Evolutionary conservation across 768 basidiomycete species (phyloP), one percentile per base, ranked within the genome.

Genomic region (Mycena albidolilacea): DNA sequence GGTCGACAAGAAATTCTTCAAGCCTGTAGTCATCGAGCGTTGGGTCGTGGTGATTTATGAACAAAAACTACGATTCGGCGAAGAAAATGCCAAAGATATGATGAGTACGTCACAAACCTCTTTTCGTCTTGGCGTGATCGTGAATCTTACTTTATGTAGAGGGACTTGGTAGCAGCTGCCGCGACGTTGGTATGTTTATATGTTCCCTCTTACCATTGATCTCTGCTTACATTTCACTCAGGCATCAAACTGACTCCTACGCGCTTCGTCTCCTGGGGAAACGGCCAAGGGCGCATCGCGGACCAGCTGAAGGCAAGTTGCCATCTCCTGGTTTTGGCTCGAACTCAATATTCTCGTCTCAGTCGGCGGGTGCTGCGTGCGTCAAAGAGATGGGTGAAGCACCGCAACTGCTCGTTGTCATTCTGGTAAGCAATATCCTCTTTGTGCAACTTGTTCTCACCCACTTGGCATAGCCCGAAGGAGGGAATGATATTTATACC

Each of bases 1-100:
- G 94, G 85, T 93, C 2, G 91, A 93, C 75, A 93, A 93, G 74
- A 85, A 86, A 39, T 94, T 95, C 82, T 92, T 85, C 81, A 84
- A 82, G 67, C 88, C 93, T 0, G 86, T 82, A 1, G 76, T 73
- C 12, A 88, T 95, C 65, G 79, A 83, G 0, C 83, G 86, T 19
- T 95, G 93, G 92, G 85, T 87, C 39, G 82, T 95, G 5, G 86
- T 93, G 8, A 77, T 94, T 35, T 95, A 91, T 73, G 94, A 95
- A 79, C 85, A 87, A 21, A 82, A 87, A 69, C 73, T 78, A 37
- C 88, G 92, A 19, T 94, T 95, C 80, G 81, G 79, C 52, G 80
- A 85, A 6, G 75, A 81, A n/a, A 80, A 83, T 0, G 90, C 86
- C 0, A 71, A 85, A 17, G 89, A 90, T 23, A 88, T 93, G 87